Base-by-base conservation (phyloP, 176 grass and related monocot species). In the Elaeis guineensis region DNA sequence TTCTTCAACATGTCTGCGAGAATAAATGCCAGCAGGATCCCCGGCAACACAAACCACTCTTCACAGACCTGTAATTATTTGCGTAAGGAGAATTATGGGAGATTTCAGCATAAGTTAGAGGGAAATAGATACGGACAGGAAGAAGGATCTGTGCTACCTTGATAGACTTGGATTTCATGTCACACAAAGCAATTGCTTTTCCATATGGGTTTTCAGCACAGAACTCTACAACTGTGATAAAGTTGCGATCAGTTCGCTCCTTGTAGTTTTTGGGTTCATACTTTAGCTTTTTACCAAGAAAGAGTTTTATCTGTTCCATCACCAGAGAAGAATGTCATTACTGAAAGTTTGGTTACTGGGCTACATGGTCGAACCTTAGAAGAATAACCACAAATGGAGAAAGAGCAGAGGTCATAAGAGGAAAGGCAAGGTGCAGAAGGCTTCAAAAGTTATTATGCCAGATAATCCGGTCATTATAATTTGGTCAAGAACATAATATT, bases 161-260 rank as follows among this genome's bases (percentile, higher is more conserved):
- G 50, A 90, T 69, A 18, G 49, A 19, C 53, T 80, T 70, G 51
- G 86, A 81, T 74, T 79, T 69, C 25, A 74, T 64, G 75, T 90
- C 86, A 12, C 87, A 69, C 54, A 90, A 66, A 21, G 86, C 83
- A 16, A 95, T 30, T 24, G 86, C 70, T 73, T 75, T 87, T 54
- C 90, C 90, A 52, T 95, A 95, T 19, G 90, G 90, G 19, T 82
- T 59, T 25, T 95, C 51, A 54, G 71, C 50, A 29, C 54, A 74
- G 52, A 95, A 95, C 57, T 77, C 79, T 0, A 95, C 83, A n/a
- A 80, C 80, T 16, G 90, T 95, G 25, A 95, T 21, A 49, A 69
- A 77, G 15, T 64, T 56, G 35, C 21, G 61, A 61, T 78, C 80
- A 15, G 66, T 70, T 48, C 73, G 80, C 22, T 23, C n/a, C 17